A percentile compares a stretch with the other conserved stretches of the same genome.
phyloP scores from a whole-genome alignment of 495 filamentous ascomycete species.

The Penicillium cosmopolitanum region DNA sequence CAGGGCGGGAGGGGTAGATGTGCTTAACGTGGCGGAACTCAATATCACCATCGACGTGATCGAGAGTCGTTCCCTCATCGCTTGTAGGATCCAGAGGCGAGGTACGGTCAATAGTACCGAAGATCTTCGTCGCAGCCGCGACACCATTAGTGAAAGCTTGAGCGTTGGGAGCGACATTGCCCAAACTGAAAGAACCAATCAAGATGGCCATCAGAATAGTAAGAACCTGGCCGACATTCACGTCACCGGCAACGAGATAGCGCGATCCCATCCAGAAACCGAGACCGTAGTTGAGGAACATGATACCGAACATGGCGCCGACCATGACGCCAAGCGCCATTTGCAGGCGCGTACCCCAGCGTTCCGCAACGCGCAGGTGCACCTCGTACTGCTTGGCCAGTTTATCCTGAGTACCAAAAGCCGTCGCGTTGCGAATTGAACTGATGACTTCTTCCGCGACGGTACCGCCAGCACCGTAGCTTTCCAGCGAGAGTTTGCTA shows the following conservation, averaged over 20 bases:
- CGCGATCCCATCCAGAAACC: slow-evolving; percentile 94
- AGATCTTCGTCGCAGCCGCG: slow-evolving; percentile 88
- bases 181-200: slow-evolving; percentile 88
- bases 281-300: slow-evolving; percentile 89
- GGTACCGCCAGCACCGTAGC: slow-evolving; percentile 82
- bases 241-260: slow-evolving; percentile 70
- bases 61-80: slow-evolving; percentile 69
- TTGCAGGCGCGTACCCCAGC: slow-evolving; percentile 77
- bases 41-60: slow-evolving; percentile 74
- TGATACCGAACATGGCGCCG: slow-evolving; percentile 75
- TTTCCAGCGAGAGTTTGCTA: slow-evolving; percentile 73
- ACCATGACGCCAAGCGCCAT: slow-evolving; percentile 73
- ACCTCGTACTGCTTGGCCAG: slow-evolving; percentile 81
- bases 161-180: slow-evolving; percentile 83
- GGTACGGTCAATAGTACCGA: slow-evolving; percentile 84
- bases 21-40: slow-evolving; percentile 85
- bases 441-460: slow-evolving; percentile 95
- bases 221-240: slow-evolving; percentile 57
- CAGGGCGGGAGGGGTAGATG: slow-evolving; percentile 90
- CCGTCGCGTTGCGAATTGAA: slow-evolving; percentile 89
- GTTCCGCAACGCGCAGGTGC: slow-evolving; percentile 72
- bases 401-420: slow-evolving; percentile 90
- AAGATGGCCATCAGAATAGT: slow-evolving; percentile 89
- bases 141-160: slow-evolving; percentile 83
- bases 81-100: slow-evolving; percentile 84